Evolutionary conservation across 2,329 filamentous ascomycete species (phyloP).

Genomic region (Sporothrix inflata): DNA sequence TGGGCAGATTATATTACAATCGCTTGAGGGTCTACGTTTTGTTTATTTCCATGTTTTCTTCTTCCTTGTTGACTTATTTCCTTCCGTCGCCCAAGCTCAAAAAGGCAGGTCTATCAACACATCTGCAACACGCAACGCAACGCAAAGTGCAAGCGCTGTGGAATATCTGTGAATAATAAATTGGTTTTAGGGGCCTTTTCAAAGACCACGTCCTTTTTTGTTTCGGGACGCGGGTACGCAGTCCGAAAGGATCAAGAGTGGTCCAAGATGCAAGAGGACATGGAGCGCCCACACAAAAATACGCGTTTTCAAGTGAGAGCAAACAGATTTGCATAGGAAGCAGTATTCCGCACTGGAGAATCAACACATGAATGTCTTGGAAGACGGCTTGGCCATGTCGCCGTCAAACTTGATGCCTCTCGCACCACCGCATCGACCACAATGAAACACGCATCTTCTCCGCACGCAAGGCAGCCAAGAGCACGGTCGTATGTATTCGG

Average conservation of each 20-base stretch:
- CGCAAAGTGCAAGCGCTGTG: not conserved
- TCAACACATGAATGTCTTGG: not conserved
- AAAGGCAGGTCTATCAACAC: slow-evolving; percentile 29
- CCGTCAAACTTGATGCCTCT: not conserved
- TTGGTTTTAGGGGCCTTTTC: not conserved
- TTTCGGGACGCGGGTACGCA: not conserved
- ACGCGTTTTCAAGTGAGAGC: not conserved
- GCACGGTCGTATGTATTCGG: not conserved
- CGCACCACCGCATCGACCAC: too few relatives aligned
- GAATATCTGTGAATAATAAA: slow-evolving; percentile 25
- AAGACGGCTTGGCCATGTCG: not conserved
- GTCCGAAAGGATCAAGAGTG: not conserved
- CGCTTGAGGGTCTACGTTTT: not conserved
- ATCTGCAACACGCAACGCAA: not conserved
- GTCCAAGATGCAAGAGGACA: not conserved
- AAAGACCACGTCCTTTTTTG: too few relatives aligned
- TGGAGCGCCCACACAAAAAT: not conserved
- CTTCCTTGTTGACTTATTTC: not conserved
- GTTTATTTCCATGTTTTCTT: not conserved
- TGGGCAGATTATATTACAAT: slow-evolving; percentile 18
- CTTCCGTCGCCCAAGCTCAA: slow-evolving; percentile 18
- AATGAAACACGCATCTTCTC: not conserved
- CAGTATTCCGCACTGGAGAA: not conserved
- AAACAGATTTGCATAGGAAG: not conserved
- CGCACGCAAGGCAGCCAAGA: not conserved